Evolutionary conservation across 1,284 basidiomycete genomes (phyloP).

Genomic region (Phellopilus nigrolimitatus): DNA sequence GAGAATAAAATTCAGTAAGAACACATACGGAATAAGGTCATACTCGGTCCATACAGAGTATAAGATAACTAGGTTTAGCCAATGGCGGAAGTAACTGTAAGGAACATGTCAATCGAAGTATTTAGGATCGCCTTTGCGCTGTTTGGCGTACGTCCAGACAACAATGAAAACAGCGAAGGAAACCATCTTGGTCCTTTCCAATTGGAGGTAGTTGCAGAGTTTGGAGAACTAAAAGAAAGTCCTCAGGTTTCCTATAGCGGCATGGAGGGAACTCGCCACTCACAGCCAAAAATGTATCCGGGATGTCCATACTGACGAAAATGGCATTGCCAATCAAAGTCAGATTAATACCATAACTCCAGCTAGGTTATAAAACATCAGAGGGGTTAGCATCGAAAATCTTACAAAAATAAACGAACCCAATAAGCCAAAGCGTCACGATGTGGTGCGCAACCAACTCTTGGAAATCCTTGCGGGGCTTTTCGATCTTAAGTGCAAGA

Average conservation of each 20-base stretch:
- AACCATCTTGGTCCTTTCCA: slow-evolving; percentile 57
- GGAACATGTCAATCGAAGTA: too few relatives aligned
- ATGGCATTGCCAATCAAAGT: slow-evolving; percentile 91
- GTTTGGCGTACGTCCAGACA: slow-evolving; percentile 73
- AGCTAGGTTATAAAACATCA: slow-evolving; percentile 39
- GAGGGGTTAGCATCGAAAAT: too few relatives aligned
- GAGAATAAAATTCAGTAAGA: background rate
- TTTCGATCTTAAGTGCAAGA: slow-evolving; percentile 83
- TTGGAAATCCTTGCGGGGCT: slow-evolving; percentile 87
- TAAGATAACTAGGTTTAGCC: slow-evolving; percentile 84
- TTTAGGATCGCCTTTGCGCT: background rate
- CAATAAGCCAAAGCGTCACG: slow-evolving; percentile 94
- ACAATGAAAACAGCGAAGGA: slow-evolving; percentile 67
- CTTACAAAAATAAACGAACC: slow-evolving; percentile 41
- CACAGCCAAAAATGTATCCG: slow-evolving; percentile 78
- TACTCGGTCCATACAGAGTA: slow-evolving; percentile 85
- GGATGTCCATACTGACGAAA: slow-evolving; percentile 96
- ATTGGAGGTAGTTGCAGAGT: slow-evolving; percentile 80
- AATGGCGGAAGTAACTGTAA: slow-evolving; percentile 91
- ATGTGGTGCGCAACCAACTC: slow-evolving; percentile 88
- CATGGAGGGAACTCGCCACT: background rate
- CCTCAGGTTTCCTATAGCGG: too few relatives aligned
- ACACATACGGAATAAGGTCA: slow-evolving; percentile 65
- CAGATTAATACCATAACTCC: slow-evolving; percentile 82
- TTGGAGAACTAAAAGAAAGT: slow-evolving; percentile 80